Base-by-base conservation (phyloP, 2,329 filamentous ascomycete species). In the Lomentospora prolificans region DNA sequence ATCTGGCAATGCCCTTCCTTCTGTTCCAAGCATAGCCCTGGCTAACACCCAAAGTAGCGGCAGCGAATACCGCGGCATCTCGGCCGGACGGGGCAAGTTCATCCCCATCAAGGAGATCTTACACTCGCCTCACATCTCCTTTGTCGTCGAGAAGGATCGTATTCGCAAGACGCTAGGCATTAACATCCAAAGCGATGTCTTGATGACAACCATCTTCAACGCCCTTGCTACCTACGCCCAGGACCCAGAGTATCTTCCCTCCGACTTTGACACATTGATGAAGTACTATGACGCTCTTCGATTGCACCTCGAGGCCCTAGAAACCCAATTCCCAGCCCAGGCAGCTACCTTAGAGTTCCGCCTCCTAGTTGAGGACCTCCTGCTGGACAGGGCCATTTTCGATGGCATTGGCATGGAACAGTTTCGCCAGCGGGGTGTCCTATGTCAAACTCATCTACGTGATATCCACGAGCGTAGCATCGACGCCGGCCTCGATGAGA, bases 191-290 rank as follows among this genome's bases (percentile, higher is more conserved):
- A 74, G 72, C 55, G 65, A 69, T 33, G 68, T 67, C 17, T 66
- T 75, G 53, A 67, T 71, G 48, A 68, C 67, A 44, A 70, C 69
- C 25, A 65, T 74, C 14, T 72, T 70, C n/a, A 68, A 70, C 33
- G 72, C 69, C 58, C 68, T 74, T 25, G 53, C 56, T 3, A 53
- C 59, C 5, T 36, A 31, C 2, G 7, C 53, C 4, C 17, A 57
- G 31, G 57, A 57, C 1, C 39, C 55, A 12, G 54, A 56, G 5
- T 53, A 58, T 6, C 46, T 60, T 31, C 57, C 59, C 1, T 58
- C 64, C 7, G 58, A 61, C 22, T 62, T 67, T 10, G 41, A 57
- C 36, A 60, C 62, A 3, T 39, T 67, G 3, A 58, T 67, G 14
- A 51, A 51, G 3, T 59, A 63, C 52, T 67, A 67, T 27, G 58